Percentiles rank a stretch among this genome's conserved stretches.
Evolutionary conservation across 306 rosid genomes (phyloP).

Genomic region (Dryas octopetala): DNA sequence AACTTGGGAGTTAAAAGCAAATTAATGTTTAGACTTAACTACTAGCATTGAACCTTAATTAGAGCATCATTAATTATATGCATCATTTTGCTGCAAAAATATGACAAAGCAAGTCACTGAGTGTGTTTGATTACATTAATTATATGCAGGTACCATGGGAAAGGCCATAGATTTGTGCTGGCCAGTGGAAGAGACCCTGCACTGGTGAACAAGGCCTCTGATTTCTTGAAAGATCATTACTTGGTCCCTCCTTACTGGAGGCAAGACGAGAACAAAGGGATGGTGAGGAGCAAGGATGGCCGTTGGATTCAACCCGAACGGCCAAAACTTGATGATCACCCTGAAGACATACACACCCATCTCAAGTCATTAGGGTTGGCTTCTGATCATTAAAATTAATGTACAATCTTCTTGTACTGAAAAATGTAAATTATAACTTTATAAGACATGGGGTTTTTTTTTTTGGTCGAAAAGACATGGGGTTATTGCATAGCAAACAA

Average conservation of each 20-base stretch:
- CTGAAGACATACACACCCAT: slow-evolving; percentile 51
- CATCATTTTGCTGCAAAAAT: no score
- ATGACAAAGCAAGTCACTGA: no score
- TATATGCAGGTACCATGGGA: slow-evolving; percentile 73
- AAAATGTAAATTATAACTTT: not conserved
- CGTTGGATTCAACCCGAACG: slow-evolving; percentile 85
- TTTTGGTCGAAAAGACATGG: no score
- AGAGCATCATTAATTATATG: no score
- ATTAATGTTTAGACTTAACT: no score
- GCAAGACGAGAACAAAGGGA: slow-evolving; percentile 82
- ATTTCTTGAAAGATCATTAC: slow-evolving; percentile 76
- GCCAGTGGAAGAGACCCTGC: slow-evolving; percentile 88
- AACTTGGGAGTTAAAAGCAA: no score
- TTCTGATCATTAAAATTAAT: not conserved
- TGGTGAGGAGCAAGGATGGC: slow-evolving; percentile 64
- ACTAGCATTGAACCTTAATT: no score
- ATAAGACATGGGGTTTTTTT: no score
- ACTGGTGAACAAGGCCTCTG: slow-evolving; percentile 71
- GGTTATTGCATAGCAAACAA: not conserved
- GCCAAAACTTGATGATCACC: slow-evolving; percentile 59
- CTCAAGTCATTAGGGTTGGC: slow-evolving; percentile 45
- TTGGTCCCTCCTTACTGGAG: slow-evolving; percentile 83
- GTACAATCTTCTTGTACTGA: not conserved
- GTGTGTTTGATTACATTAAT: not conserved
- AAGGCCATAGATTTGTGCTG: slow-evolving; percentile 62